These are phyloP conservation scores for Wallacemonas sp. DNA, from an alignment of 208 protist species.

Conservation along the genomic window DNA sequence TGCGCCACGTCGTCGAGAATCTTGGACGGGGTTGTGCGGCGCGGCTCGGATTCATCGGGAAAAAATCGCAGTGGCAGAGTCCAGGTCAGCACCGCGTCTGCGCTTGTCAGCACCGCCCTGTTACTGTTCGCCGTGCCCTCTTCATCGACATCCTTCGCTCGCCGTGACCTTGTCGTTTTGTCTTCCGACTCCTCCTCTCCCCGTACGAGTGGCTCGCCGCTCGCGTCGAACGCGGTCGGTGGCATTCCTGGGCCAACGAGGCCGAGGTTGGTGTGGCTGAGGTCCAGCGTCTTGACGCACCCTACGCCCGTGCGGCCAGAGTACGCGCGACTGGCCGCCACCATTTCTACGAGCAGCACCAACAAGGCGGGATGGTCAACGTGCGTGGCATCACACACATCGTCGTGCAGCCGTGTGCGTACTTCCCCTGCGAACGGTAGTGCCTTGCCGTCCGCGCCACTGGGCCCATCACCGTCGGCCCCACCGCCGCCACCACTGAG, in stretches of 20 bases:
- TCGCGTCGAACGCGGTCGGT: conserved; percentile 27
- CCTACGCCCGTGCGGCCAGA: conserved; percentile 8
- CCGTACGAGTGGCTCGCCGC: conserved; percentile 10
- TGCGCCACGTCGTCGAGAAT: conserved; percentile 15
- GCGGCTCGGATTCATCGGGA: conserved; percentile 29
- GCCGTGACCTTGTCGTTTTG: too few relatives aligned
- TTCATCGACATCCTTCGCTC: neutral
- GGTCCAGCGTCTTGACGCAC: conserved; percentile 38
- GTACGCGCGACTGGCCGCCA: conserved; percentile 22
- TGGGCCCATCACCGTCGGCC: conserved; percentile 2
- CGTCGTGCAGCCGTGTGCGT: conserved; percentile 21
- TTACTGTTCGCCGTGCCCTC: neutral
- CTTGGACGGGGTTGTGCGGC: conserved; percentile 2
- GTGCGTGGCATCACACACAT: conserved; percentile 35
- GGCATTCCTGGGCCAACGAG: conserved; percentile 26
- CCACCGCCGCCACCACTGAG: conserved; percentile 15
- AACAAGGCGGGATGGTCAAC: conserved; percentile 21
- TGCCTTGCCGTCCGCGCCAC: conserved; percentile 13
- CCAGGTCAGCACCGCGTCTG: neutral
- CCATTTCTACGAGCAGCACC: conserved; percentile 17
- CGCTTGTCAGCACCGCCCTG: neutral
- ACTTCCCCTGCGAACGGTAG: conserved; percentile 21
- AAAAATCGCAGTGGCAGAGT: conserved; percentile 29
- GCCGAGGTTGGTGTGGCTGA: conserved; percentile 45
- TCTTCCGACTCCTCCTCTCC: neutral